phyloP scores from a whole-genome alignment of 768 basidiomycete genomes.

The Fomitopsis serialis region DNA sequence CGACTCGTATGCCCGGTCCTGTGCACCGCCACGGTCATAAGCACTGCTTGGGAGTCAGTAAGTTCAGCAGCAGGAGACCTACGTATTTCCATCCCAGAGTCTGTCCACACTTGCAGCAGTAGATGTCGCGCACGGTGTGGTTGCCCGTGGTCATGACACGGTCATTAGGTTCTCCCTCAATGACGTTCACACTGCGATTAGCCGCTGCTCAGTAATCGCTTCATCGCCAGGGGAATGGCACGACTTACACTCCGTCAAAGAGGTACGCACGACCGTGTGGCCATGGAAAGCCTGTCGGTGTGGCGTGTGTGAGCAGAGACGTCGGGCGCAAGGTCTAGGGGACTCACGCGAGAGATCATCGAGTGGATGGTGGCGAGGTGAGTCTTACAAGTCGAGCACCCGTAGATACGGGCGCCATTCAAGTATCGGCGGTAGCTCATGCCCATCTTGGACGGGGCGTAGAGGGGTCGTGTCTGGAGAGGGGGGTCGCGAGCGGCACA shows the following conservation, averaged over 20 bases:
- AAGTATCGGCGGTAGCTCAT: conserved; percentile 89
- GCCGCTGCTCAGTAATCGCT: conserved; percentile 6
- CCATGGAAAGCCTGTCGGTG: conserved; percentile 86
- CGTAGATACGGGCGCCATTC: conserved; percentile 79
- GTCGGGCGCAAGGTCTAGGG: not conserved
- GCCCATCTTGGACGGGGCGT: conserved; percentile 52
- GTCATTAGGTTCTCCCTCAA: conserved; percentile 86
- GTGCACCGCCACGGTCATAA: conserved; percentile 3
- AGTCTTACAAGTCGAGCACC: conserved; percentile 81
- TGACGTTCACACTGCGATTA: conserved; percentile 74
- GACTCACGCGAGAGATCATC: conserved; percentile 81
- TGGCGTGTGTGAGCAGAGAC: conserved; percentile 2
- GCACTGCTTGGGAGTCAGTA: conserved; percentile 5
- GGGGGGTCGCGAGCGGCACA: not conserved
- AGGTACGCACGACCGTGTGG: conserved; percentile 92
- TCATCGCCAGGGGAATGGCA: not conserved
- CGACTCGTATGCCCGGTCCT: conserved; percentile 90
- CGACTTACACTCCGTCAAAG: conserved; percentile 85
- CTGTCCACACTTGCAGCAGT: conserved; percentile 83
- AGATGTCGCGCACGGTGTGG: conserved; percentile 95
- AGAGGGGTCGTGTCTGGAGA: not conserved
- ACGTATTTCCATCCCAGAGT: conserved; percentile 99
- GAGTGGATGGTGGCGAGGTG: conserved; percentile 89
- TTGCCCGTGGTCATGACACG: conserved; percentile 95
- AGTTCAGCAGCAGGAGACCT: conserved; percentile 25